A percentile compares a stretch with the other conserved stretches of the same genome.
Conservation (phyloP, 805 yeast species). For the Wickerhamiella slavikovae region DNA sequence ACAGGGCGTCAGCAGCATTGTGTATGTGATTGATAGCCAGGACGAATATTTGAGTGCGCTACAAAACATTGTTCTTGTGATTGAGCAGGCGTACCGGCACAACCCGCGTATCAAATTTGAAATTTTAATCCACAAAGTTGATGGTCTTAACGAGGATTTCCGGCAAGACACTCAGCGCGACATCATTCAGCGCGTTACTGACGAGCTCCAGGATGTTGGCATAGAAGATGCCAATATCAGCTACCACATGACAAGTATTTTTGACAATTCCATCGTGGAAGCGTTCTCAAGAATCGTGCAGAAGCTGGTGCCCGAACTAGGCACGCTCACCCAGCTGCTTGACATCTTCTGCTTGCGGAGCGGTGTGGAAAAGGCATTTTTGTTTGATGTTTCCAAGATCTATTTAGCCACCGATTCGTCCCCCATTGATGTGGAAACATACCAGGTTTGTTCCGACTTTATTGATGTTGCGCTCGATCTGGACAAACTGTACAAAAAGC, state of each 20-base stretch:
- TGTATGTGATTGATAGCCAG: conserved; percentile 86
- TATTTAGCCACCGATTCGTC: conserved; percentile 92
- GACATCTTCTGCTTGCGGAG: conserved; percentile 78
- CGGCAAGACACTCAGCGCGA: conserved; percentile 89
- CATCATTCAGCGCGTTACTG: conserved; percentile 88
- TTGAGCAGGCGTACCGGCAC: conserved; percentile 66
- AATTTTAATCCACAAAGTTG: conserved; percentile 86
- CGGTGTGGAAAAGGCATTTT: conserved; percentile 77
- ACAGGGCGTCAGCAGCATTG: conserved; percentile 68
- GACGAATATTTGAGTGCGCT: conserved; percentile 88
- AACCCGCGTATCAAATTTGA: conserved; percentile 78
- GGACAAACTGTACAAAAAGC: conserved; percentile 23
- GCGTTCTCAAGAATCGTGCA: conserved; percentile 89
- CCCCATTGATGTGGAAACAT: conserved; percentile 87
- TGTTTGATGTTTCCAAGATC: conserved; percentile 81
- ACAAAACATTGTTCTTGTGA: conserved; percentile 70
- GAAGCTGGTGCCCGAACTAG: conserved; percentile 71
- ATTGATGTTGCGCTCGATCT: conserved; percentile 85
- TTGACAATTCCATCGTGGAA: conserved; percentile 89
- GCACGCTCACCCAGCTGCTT: conserved; percentile 69
- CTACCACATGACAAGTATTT: conserved; percentile 80
- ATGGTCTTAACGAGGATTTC: conserved; percentile 85
- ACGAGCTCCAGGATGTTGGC: conserved; percentile 75
- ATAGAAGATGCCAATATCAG: conserved; percentile 80
- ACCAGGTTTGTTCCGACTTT: conserved; percentile 93